Evolutionary conservation across 805 yeast genomes (phyloP).

Genomic region (Zygoascus tannicola): DNA sequence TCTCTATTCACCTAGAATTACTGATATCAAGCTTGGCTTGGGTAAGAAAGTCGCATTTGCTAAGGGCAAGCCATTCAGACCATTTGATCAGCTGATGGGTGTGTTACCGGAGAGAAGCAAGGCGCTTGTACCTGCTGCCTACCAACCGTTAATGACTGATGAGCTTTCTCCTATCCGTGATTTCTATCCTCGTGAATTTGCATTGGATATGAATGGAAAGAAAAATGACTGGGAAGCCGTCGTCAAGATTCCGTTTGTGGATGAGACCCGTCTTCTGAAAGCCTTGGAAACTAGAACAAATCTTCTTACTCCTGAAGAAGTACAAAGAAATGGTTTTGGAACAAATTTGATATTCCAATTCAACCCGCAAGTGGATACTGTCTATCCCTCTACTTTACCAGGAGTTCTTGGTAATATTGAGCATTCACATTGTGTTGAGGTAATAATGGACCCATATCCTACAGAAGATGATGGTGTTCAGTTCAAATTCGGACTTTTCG

Average conservation of each 20-base stretch:
- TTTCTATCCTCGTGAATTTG: constrained; percentile 83
- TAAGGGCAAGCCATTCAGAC: constrained; percentile 71
- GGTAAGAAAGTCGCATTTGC: constrained; percentile 52
- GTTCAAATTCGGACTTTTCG: constrained; percentile 42
- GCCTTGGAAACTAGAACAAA: constrained; percentile 63
- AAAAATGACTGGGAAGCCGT: constrained; percentile 98
- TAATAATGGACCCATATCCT: constrained; percentile 29
- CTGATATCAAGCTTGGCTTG: constrained; percentile 65
- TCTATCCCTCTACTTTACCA: constrained; percentile 69
- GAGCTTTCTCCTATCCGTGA: constrained; percentile 78
- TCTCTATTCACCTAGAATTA: constrained; percentile 91
- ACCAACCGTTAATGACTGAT: constrained; percentile 78
- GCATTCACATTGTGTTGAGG: constrained; percentile 69
- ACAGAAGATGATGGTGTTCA: constrained; percentile 18
- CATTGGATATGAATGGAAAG: constrained; percentile 86
- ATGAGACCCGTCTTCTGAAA: constrained; percentile 59
- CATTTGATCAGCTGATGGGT: constrained; percentile 95
- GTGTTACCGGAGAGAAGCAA: constrained; percentile 91
- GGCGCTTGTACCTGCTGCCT: constrained; percentile 63
- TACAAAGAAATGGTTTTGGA: constrained; percentile 66
- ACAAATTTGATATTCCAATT: constrained; percentile 54
- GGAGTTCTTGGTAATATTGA: constrained; percentile 69
- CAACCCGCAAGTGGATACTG: constrained; percentile 63
- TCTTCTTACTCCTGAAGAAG: constrained; percentile 60
- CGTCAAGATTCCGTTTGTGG: constrained; percentile 85